Evolutionary conservation across 2,329 filamentous ascomycete genomes (phyloP).

Genomic region (Aphanocladium album): DNA sequence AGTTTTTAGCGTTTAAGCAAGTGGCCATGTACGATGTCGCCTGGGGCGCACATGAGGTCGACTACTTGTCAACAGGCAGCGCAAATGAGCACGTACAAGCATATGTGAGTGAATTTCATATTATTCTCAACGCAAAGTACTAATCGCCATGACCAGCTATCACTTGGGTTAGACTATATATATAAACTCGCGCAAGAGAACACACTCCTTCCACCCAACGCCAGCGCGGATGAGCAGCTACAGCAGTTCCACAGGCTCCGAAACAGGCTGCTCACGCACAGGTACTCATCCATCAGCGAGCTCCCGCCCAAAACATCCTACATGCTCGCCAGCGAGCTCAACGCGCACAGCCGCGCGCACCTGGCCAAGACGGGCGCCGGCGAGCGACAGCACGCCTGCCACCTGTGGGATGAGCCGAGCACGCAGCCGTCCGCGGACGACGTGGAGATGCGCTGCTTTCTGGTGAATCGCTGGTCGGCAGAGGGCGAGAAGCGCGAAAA

Average conservation of each 20-base stretch:
- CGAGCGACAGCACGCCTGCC: not conserved
- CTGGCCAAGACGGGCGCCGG: not conserved
- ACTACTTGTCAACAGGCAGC: not conserved
- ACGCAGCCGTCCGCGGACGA: not conserved
- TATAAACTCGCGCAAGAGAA: constrained; percentile 1
- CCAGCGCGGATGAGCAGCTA: not conserved
- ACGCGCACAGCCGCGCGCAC: not conserved
- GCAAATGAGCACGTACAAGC: not conserved
- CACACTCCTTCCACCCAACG: not conserved
- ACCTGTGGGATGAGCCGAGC: constrained; percentile 4
- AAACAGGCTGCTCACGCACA: not conserved
- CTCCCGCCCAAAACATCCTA: constrained; percentile 1
- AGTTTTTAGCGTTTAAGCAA: not conserved
- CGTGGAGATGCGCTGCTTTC: not conserved
- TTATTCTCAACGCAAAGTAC: not conserved
- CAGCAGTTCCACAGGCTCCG: not conserved
- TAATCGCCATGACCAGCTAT: not conserved
- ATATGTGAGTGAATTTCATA: not conserved
- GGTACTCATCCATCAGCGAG: not conserved
- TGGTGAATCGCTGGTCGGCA: not conserved
- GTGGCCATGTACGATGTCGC: constrained; percentile 1
- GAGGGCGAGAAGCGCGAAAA: not conserved
- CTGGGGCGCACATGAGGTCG: constrained; percentile 4
- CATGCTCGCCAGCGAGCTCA: constrained; percentile 9
- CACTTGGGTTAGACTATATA: constrained; percentile 4